Evolutionary conservation across 768 basidiomycete genomes (phyloP).

Genomic region (Chiua virens): DNA sequence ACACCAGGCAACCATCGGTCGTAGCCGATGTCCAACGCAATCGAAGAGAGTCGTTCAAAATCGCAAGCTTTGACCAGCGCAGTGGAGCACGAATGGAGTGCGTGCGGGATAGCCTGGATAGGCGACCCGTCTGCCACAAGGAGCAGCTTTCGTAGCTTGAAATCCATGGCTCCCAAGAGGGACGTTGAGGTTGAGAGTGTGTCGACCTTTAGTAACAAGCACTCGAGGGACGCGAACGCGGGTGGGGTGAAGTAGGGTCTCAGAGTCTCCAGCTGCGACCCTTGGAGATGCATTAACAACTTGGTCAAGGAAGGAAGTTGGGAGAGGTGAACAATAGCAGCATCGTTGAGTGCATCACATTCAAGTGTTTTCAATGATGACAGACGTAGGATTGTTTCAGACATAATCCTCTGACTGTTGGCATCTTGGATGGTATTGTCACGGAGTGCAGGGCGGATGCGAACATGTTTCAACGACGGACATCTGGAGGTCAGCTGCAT

Average conservation of each 20-base stretch:
- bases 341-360: slow-evolving; percentile 22
- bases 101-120: slow-evolving; percentile 14
- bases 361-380: slow-evolving; percentile 13
- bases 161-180: slow-evolving; percentile 16
- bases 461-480: slow-evolving; percentile 17
- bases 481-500: slow-evolving; percentile 16
- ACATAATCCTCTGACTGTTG: too few species aligned
- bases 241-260: slow-evolving; percentile 11
- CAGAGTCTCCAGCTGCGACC: slow-evolving; percentile 20
- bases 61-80: slow-evolving; percentile 14
- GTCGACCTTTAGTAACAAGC: slow-evolving; percentile 7
- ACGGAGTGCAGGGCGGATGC: background rate
- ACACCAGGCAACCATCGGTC: background rate
- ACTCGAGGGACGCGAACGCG: slow-evolving; percentile 13
- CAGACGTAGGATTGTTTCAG: slow-evolving; percentile 12
- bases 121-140: slow-evolving; percentile 12
- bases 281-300: slow-evolving; percentile 17
- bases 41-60: slow-evolving; percentile 1
- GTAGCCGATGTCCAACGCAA: slow-evolving; percentile 10
- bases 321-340: slow-evolving; percentile 19
- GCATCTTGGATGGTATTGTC: too few species aligned
- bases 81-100: slow-evolving; percentile 20
- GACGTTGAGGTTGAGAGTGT: slow-evolving; percentile 19
- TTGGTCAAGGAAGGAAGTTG: slow-evolving; percentile 14
- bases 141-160: slow-evolving; percentile 13